Conservation (phyloP, 2,329 filamentous ascomycete species). For the Diaporthe longicolla region DNA sequence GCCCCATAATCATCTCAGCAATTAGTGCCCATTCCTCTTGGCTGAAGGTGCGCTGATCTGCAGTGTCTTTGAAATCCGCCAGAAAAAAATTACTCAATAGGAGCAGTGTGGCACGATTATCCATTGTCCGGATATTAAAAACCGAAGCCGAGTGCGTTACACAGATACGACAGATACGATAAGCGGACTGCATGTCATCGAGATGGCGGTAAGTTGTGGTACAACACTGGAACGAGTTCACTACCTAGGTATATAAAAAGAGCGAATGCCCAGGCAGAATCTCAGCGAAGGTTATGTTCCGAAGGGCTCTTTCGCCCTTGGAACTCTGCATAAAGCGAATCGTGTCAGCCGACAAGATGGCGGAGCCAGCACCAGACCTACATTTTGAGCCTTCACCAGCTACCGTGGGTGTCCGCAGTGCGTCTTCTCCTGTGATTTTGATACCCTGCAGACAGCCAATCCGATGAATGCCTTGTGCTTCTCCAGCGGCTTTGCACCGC, state of each 20-base stretch:
- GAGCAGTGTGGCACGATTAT: background rate
- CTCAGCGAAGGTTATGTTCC: no score
- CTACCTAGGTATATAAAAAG: background rate
- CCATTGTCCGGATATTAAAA: background rate
- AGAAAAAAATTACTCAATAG: background rate
- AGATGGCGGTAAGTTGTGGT: background rate
- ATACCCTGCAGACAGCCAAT: background rate
- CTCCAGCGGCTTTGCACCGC: background rate
- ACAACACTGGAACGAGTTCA: background rate
- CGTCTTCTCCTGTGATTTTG: background rate
- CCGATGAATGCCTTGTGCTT: background rate
- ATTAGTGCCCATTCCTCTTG: background rate
- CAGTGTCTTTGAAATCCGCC: background rate
- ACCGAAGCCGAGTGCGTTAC: background rate
- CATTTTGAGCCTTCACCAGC: slow-evolving; percentile 23
- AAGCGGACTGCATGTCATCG: background rate
- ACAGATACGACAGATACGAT: slow-evolving; percentile 14
- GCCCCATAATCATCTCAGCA: background rate
- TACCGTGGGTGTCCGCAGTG: slow-evolving; percentile 39
- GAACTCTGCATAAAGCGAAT: background rate
- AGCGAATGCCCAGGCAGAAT: background rate
- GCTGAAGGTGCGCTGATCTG: background rate
- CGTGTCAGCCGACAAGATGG: slow-evolving; percentile 15
- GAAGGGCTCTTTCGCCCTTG: background rate
- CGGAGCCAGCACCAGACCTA: slow-evolving; percentile 34